phyloP scores from a whole-genome alignment of 2,329 filamentous ascomycete species.

The Fonsecaea nubica region DNA sequence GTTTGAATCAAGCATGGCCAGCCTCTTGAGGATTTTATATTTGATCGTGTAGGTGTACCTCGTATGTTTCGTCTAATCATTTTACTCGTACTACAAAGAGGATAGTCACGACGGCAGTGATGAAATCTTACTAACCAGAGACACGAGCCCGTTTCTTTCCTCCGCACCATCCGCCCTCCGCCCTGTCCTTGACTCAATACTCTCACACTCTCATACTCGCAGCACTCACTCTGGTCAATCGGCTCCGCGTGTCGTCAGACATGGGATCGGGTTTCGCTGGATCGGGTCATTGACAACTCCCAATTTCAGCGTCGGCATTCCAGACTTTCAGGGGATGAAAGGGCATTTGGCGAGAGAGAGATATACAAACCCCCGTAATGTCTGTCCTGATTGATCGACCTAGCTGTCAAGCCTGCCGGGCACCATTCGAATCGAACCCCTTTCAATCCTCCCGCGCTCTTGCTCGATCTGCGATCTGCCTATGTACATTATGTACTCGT shows the following conservation, averaged over 20 bases:
- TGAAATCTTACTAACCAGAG: neutral
- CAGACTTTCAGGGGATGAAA: neutral
- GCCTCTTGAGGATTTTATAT: neutral
- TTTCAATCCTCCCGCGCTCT: no score
- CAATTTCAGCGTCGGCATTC: neutral
- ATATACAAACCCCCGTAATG: no score
- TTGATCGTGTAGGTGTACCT: no score
- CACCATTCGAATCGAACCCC: no score
- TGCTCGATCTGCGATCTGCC: no score
- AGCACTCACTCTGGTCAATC: no score
- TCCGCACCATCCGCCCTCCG: conserved; percentile 14
- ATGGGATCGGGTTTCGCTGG: neutral
- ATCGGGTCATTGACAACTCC: neutral
- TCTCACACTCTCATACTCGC: no score
- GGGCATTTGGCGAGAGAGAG: neutral
- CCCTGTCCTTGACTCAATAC: conserved; percentile 3
- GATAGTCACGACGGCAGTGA: no score
- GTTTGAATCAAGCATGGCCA: neutral
- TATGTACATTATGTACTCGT: no score
- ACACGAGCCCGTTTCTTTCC: neutral
- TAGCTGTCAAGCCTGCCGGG: no score
- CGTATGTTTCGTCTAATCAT: neutral
- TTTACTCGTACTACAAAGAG: neutral
- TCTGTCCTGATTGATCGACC: no score
- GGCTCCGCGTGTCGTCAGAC: no score